Conservation (phyloP, 2,329 filamentous ascomycete genomes). For the Ilyonectria sp. region DNA sequence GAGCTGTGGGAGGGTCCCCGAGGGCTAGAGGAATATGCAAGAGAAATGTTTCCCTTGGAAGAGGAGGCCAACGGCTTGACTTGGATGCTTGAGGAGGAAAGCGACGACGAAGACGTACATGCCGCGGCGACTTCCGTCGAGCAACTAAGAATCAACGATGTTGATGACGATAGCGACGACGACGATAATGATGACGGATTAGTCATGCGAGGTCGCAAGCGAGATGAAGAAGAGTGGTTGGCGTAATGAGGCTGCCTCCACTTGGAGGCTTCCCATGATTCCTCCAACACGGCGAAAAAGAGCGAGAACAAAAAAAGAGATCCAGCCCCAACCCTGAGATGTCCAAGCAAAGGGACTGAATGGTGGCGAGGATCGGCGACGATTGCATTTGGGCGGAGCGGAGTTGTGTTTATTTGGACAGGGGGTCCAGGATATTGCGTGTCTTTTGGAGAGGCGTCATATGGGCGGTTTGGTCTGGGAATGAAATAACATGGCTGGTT, state of each 20-base stretch:
- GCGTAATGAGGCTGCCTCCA: constrained; percentile 54
- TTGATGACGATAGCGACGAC: constrained; percentile 62
- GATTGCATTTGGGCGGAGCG: constrained; percentile 48
- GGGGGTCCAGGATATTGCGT: constrained; percentile 27
- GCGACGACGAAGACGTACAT: constrained; percentile 55
- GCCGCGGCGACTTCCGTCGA: constrained; percentile 55
- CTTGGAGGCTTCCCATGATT: constrained; percentile 14
- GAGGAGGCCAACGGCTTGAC: constrained; percentile 93
- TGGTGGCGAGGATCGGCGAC: constrained; percentile 38
- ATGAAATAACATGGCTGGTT: constrained; percentile 34
- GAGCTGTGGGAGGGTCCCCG: constrained; percentile 93
- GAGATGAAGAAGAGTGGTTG: constrained; percentile 73
- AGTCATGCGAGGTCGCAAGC: constrained; percentile 70
- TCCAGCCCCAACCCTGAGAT: constrained; percentile 29
- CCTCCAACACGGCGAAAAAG: constrained; percentile 28
- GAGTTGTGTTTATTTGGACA: constrained; percentile 44
- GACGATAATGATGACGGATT: constrained; percentile 72
- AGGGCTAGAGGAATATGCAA: constrained; percentile 93
- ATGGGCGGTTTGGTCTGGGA: constrained; percentile 42
- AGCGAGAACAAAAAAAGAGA: constrained; percentile 33
- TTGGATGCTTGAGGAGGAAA: constrained; percentile 83
- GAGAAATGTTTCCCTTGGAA: constrained; percentile 94
- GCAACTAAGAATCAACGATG: constrained; percentile 59
- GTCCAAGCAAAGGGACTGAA: constrained; percentile 30
- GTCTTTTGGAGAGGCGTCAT: constrained; percentile 45